Evolutionary conservation across 2,329 filamentous ascomycete genomes (phyloP).

Genomic region (Penicillium sp.): DNA sequence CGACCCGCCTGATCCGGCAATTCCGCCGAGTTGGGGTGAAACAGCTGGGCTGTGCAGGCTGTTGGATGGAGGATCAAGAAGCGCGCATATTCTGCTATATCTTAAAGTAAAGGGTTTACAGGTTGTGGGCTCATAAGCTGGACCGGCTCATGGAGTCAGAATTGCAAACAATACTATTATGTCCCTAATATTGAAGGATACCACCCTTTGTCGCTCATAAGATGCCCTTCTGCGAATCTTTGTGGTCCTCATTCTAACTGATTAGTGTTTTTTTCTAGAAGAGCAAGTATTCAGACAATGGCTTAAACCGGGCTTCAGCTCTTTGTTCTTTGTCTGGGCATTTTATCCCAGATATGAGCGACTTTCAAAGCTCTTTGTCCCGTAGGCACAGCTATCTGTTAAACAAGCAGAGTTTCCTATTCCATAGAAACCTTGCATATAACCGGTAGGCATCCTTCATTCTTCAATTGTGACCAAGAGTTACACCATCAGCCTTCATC

Average conservation of each 20-base stretch:
- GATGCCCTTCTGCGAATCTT: too few species aligned
- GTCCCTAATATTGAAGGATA: not conserved
- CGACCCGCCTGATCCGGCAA: not conserved
- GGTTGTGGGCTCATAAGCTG: not conserved
- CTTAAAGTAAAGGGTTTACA: not conserved
- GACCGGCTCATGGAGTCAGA: too few species aligned
- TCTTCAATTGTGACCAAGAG: not conserved
- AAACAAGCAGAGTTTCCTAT: not conserved
- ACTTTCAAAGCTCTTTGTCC: not conserved
- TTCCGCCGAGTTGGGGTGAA: not conserved
- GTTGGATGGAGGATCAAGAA: not conserved
- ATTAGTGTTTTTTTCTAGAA: too few species aligned
- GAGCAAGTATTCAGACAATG: not conserved
- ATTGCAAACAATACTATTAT: too few species aligned
- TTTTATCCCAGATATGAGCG: not conserved
- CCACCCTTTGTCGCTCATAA: not conserved
- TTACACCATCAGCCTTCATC: too few species aligned
- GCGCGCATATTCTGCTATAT: not conserved
- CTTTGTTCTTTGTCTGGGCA: not conserved
- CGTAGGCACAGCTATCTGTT: not conserved
- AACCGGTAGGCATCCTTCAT: not conserved
- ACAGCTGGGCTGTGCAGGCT: not conserved
- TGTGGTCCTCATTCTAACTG: too few species aligned
- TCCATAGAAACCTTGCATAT: not conserved
- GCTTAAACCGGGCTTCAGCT: not conserved